Evolutionary conservation across 2,329 filamentous ascomycete species (phyloP).

Genomic region (Colletotrichum sp.): DNA sequence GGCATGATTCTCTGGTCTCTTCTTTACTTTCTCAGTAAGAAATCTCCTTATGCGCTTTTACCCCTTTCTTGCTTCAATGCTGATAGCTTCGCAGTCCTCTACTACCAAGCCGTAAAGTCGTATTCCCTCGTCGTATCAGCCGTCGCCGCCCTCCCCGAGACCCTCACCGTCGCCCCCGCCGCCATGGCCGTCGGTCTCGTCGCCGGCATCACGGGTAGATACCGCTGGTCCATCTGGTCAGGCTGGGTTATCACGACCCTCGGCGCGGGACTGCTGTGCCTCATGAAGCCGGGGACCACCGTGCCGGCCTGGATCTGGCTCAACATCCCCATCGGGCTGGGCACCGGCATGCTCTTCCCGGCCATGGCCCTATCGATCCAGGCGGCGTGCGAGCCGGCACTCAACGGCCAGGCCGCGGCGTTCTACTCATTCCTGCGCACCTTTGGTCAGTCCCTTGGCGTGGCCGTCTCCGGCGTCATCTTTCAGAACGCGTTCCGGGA

Average conservation of each 20-base stretch:
- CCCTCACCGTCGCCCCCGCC: slow-evolving; percentile 67
- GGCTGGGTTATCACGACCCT: slow-evolving; percentile 67
- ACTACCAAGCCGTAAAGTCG: slow-evolving; percentile 56
- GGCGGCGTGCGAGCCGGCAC: slow-evolving; percentile 52
- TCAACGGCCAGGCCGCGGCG: slow-evolving; percentile 61
- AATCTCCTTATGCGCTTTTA: background rate
- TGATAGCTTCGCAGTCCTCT: slow-evolving; percentile 35
- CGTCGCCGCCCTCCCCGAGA: slow-evolving; percentile 62
- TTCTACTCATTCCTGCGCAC: slow-evolving; percentile 72
- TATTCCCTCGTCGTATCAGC: slow-evolving; percentile 59
- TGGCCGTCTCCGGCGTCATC: slow-evolving; percentile 70
- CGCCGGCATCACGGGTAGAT: slow-evolving; percentile 60
- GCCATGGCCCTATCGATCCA: slow-evolving; percentile 68
- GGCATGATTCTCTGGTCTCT: slow-evolving; percentile 60
- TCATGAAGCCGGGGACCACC: slow-evolving; percentile 52
- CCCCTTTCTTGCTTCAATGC: background rate
- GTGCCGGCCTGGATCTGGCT: slow-evolving; percentile 64
- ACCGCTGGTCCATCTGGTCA: slow-evolving; percentile 63
- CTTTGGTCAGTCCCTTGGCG: slow-evolving; percentile 69
- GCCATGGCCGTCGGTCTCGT: slow-evolving; percentile 59
- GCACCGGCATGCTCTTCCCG: slow-evolving; percentile 69
- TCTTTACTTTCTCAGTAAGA: slow-evolving; percentile 57
- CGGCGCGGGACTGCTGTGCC: slow-evolving; percentile 59
- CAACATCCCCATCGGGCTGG: slow-evolving; percentile 63
- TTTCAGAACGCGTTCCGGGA: slow-evolving; percentile 70